Evolutionary conservation across 306 rosid species (phyloP).

Genomic region (Cicer judaicum): DNA sequence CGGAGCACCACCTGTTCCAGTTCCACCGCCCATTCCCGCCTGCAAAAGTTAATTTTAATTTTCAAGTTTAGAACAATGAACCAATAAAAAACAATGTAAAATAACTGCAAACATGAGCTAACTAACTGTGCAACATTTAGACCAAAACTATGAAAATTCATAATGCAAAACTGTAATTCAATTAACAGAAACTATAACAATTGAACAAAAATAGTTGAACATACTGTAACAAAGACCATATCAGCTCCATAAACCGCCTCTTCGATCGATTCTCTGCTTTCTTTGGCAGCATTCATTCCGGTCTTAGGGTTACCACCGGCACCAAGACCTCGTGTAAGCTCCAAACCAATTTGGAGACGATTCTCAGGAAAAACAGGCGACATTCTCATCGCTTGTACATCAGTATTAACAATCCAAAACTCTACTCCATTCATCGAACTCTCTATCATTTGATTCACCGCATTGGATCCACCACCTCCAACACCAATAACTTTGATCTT

Average conservation of each 20-base stretch:
- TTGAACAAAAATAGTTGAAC: conserved; percentile 46
- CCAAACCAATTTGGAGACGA: conserved; percentile 89
- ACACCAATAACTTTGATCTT: conserved; percentile 93
- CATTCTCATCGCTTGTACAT: conserved; percentile 95
- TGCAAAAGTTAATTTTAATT: conserved; percentile 46
- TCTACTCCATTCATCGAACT: conserved; percentile 93
- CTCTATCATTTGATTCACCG: conserved; percentile 97
- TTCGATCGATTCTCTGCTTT: conserved; percentile 83
- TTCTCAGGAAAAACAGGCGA: conserved; percentile 84
- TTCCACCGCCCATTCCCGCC: conserved; percentile 99
- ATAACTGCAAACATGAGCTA: background rate
- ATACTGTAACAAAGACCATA: conserved; percentile 96
- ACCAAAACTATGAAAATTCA: conserved; percentile 19
- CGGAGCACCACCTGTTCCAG: conserved; percentile 99
- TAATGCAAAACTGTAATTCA: conserved; percentile 32
- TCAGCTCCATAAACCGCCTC: conserved; percentile 92
- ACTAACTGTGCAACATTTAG: background rate
- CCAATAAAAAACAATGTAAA: conserved; percentile 16
- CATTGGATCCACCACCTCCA: conserved; percentile 97
- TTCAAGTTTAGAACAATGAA: conserved; percentile 36
- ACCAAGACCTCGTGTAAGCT: conserved; percentile 97
- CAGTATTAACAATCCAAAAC: conserved; percentile 95
- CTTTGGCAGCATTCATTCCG: conserved; percentile 98
- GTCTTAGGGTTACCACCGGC: conserved; percentile 98
- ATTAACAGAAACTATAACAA: conserved; percentile 41